Evolutionary conservation across 495 filamentous ascomycete species (phyloP).

Genomic region (Podospora pseudoanserina): DNA sequence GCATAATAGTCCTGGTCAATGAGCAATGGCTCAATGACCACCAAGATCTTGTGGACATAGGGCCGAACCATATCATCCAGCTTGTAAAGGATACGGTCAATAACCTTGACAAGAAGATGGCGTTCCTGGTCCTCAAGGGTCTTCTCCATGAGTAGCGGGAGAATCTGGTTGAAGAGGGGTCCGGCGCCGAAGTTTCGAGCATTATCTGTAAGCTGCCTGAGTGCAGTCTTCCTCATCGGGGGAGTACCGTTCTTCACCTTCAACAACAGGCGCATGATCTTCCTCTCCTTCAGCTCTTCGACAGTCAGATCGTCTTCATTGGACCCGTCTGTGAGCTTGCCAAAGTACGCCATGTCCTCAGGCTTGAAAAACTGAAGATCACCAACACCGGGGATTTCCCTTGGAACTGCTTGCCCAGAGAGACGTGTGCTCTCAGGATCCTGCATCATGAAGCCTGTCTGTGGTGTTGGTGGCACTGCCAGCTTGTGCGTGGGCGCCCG

Average conservation of each 20-base stretch:
- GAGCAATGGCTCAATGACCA: constrained; percentile 96
- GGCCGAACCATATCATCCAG: constrained; percentile 95
- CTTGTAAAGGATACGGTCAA: constrained; percentile 98
- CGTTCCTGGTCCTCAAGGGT: constrained; percentile 97
- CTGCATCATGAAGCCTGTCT: constrained; percentile 94
- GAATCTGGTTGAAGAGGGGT: constrained; percentile 94
- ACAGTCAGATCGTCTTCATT: constrained; percentile 90
- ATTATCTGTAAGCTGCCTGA: constrained; percentile 96
- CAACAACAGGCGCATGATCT: constrained; percentile 94
- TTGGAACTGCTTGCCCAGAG: constrained; percentile 88
- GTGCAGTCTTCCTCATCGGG: constrained; percentile 98
- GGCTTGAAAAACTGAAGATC: constrained; percentile 98
- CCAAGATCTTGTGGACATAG: constrained; percentile 96
- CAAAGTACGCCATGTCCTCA: constrained; percentile 99
- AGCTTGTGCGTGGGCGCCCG: constrained; percentile 72
- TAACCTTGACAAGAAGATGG: constrained; percentile 97
- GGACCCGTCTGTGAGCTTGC: constrained; percentile 91
- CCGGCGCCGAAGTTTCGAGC: constrained; percentile 95
- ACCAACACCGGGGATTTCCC: constrained; percentile 94
- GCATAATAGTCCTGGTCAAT: constrained; percentile 99
- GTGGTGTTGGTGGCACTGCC: constrained; percentile 67
- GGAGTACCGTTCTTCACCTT: constrained; percentile 99
- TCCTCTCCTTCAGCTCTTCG: constrained; percentile 94
- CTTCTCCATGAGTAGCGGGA: constrained; percentile 97
- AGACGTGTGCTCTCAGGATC: constrained; percentile 77